Conservation (phyloP, 164 flowering plant species). For the Umbilicus rupestris region DNA sequence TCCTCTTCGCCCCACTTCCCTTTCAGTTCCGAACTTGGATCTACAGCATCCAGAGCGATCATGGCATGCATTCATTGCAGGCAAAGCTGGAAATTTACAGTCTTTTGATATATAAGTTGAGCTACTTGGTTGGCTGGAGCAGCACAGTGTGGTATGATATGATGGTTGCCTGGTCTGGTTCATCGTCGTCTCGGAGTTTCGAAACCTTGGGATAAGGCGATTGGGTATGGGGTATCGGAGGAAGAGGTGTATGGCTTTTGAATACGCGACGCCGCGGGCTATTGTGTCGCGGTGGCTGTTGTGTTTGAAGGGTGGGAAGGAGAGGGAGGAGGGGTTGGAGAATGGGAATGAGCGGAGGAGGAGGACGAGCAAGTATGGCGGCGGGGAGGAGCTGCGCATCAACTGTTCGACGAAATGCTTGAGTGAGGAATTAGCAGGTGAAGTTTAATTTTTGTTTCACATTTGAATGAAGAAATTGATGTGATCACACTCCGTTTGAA, state of each 20-base stretch:
- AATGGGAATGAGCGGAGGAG: not conserved
- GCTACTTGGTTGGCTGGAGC: not conserved
- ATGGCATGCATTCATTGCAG: not conserved
- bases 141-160: too few relatives aligned
- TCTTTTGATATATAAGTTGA: not conserved
- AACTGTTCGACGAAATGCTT: slow-evolving; percentile 9
- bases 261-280: slow-evolving; percentile 11
- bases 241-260: not conserved
- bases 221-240: not conserved
- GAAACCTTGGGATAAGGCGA: too few relatives aligned
- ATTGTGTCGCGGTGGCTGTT: slow-evolving; percentile 18
- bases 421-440: not conserved
- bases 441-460: not conserved
- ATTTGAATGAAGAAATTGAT: too few relatives aligned
- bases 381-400: not conserved
- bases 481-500: not conserved
- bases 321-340: not conserved
- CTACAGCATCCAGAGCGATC: not conserved
- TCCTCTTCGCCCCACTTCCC: slow-evolving; percentile 1
- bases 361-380: not conserved
- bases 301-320: slow-evolving; percentile 9
- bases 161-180: too few relatives aligned
- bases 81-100: not conserved
- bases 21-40: not conserved
- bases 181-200: too few relatives aligned